These are phyloP conservation scores for Kwoniella sp. DNA, from an alignment of 768 basidiomycete genomes.

Conservation along the genomic window DNA sequence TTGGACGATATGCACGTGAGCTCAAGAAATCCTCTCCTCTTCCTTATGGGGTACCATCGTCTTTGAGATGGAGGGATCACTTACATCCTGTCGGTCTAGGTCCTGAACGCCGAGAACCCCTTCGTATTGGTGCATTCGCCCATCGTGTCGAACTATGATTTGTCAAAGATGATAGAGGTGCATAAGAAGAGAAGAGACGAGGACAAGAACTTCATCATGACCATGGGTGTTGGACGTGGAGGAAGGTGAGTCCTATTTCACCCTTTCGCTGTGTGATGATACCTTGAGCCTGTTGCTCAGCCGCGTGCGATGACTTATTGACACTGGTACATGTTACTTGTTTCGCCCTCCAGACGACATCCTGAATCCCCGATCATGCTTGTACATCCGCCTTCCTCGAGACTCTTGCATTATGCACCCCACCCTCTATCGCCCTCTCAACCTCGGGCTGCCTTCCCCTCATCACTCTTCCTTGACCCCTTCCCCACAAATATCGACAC, in stretches of 20 bases:
- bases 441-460: slow-evolving; percentile 40
- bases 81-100: slow-evolving; percentile 21
- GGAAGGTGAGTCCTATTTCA: slow-evolving; percentile 44
- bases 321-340: slow-evolving; percentile 3
- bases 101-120: slow-evolving; percentile 54
- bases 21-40: background rate
- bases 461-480: slow-evolving; percentile 65
- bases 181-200: slow-evolving; percentile 84
- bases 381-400: slow-evolving; percentile 49
- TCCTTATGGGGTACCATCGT: background rate
- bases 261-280: background rate
- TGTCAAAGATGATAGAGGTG: slow-evolving; percentile 82
- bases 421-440: slow-evolving; percentile 42
- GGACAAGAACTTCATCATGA: slow-evolving; percentile 95
- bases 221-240: slow-evolving; percentile 65
- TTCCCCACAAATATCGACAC: slow-evolving; percentile 66
- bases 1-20: slow-evolving; percentile 52
- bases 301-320: background rate
- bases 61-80: background rate
- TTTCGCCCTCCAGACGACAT: slow-evolving; percentile 58
- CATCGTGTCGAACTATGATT: slow-evolving; percentile 84
- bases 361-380: slow-evolving; percentile 62
- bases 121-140: slow-evolving; percentile 56
- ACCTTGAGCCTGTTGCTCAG: too few species aligned
- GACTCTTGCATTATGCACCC: slow-evolving; percentile 46